These are phyloP conservation scores for Avena eriantha DNA, from an alignment of 176 grass and related monocot genomes.

Conservation along the genomic window DNA sequence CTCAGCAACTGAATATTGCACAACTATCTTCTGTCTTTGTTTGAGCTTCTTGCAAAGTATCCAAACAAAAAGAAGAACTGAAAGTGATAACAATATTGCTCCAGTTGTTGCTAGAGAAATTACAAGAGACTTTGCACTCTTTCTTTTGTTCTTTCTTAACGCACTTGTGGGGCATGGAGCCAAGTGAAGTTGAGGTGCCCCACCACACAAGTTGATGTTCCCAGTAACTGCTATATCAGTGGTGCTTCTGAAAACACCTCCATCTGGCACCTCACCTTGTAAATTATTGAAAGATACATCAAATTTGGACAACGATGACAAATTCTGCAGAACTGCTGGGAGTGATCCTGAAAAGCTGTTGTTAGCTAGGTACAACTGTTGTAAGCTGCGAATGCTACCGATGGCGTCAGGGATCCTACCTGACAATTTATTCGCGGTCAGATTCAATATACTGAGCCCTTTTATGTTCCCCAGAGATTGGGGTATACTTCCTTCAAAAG, in stretches of 20 bases:
- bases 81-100: neutral
- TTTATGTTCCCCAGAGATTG: neutral
- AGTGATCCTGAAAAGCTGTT: slow-evolving; percentile 45
- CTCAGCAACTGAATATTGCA: neutral
- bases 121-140: neutral
- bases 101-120: neutral
- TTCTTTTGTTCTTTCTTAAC: neutral
- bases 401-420: slow-evolving; percentile 36
- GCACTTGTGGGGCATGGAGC: neutral
- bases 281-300: neutral
- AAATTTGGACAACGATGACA: neutral
- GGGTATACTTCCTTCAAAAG: neutral
- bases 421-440: slow-evolving; percentile 43
- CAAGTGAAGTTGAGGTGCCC: neutral
- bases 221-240: neutral
- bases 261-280: neutral
- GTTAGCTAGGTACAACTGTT: slow-evolving; percentile 21
- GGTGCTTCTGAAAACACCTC: neutral
- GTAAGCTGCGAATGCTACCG: neutral
- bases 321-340: slow-evolving; percentile 30
- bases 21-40: neutral
- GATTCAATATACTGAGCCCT: slow-evolving; percentile 36
- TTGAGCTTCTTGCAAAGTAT: neutral
- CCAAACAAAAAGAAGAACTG: neutral
- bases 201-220: neutral